A percentile compares a stretch with the other conserved stretches of the same genome.
Evolutionary conservation across 495 filamentous ascomycete genomes (phyloP).

Genomic region (Penicillium diatomitis): DNA sequence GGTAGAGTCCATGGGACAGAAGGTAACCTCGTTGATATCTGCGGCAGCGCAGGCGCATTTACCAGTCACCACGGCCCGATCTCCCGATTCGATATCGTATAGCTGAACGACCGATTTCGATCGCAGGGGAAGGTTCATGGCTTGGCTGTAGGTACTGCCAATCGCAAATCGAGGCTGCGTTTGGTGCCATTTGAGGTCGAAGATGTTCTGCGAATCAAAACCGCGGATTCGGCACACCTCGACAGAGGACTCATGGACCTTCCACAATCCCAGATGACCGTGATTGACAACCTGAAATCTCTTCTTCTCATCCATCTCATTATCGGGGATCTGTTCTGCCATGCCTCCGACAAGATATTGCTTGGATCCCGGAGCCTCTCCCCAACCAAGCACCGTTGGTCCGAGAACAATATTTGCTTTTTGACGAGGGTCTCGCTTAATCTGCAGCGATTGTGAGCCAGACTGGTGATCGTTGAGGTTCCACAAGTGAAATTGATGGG

Average conservation of each 20-base stretch:
- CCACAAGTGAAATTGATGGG: conserved; percentile 20
- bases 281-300: conserved; percentile 42
- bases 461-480: conserved; percentile 6
- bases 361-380: conserved; percentile 36
- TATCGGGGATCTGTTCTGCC: conserved; percentile 45
- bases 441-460: neutral
- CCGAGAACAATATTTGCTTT: conserved; percentile 45
- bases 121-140: conserved; percentile 22
- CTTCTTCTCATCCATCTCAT: conserved; percentile 14
- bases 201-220: conserved; percentile 60
- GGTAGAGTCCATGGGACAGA: conserved; percentile 33
- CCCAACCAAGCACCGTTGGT: conserved; percentile 71
- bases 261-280: conserved; percentile 71
- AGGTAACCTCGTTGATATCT: conserved; percentile 81
- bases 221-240: conserved; percentile 29
- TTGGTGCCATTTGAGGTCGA: conserved; percentile 75
- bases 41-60: conserved; percentile 61
- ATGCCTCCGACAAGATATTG: conserved; percentile 69
- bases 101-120: conserved; percentile 43
- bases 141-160: conserved; percentile 39
- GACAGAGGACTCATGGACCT: conserved; percentile 40
- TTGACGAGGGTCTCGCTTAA: conserved; percentile 11
- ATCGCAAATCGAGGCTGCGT: conserved; percentile 46
- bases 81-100: conserved; percentile 25
- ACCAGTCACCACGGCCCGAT: neutral